phyloP scores from a whole-genome alignment of 495 filamentous ascomycete genomes.

The Trichoderma erinaceum region DNA sequence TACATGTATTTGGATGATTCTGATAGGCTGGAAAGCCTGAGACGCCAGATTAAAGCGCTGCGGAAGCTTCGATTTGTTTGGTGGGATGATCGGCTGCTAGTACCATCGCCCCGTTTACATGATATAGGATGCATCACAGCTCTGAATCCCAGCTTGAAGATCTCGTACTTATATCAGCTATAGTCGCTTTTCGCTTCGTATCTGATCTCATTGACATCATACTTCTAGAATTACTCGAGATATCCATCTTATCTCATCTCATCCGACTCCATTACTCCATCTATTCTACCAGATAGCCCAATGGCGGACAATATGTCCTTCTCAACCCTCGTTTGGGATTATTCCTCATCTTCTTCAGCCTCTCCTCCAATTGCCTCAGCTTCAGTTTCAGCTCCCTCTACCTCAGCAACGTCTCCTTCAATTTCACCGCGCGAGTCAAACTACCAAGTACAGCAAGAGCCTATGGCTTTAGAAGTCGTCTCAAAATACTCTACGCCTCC shows the following conservation, averaged over 20 bases:
- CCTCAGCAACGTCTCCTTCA: background rate
- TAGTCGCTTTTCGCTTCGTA: background rate
- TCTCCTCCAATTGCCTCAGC: background rate
- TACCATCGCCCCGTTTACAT: no score
- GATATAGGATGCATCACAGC: background rate
- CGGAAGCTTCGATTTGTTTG: background rate
- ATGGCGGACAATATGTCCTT: background rate
- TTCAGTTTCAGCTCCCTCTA: background rate
- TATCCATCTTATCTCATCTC: background rate
- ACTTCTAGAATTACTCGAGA: background rate
- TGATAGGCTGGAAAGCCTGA: no score
- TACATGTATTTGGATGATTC: no score
- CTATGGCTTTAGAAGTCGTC: background rate
- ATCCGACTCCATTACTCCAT: background rate
- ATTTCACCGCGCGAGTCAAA: background rate
- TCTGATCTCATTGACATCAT: background rate
- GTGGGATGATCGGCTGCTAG: no score
- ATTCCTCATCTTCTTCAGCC: background rate
- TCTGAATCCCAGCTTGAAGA: background rate
- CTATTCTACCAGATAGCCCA: background rate
- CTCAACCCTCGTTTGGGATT: background rate
- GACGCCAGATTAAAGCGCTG: background rate
- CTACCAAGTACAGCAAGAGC: background rate
- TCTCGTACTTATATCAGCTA: background rate
- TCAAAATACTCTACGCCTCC: background rate